Evolutionary conservation across 345 rosid genomes (phyloP), one percentile per base, ranked within the genome.

Genomic region (Acer saccharum): DNA sequence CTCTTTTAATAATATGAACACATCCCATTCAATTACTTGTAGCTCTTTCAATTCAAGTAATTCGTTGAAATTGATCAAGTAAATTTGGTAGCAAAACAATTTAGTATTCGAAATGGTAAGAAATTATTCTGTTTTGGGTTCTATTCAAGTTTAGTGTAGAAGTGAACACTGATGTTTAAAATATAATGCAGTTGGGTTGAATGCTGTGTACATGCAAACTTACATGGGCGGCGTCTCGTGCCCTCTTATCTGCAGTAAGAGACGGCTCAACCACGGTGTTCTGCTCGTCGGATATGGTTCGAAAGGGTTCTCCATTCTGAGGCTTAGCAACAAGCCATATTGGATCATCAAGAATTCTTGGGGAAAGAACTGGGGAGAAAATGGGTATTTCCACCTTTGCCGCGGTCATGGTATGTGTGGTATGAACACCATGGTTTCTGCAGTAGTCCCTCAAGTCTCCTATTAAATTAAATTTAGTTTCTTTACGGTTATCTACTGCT

Each of bases 321-420:
- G 97, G 77, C 79, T 91, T 2, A 77, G 97, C 29, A 81, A 88
- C 63, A 81, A 87, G 77, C 99, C 98, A 0, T 91, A 88, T 65
- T 95, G 98, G 97, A 86, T 92, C 79, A 87, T 95, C 39, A 95
- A 90, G 89, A 95, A 95, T 78, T 95, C 99, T 0, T 95, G 97
- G 97, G 98, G 98, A 3, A 83, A 86, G 82, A 81, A 55, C 0
- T 93, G 99, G 96, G 98, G 99, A 64, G 94, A 95, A 17, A 12
- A 86, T 39, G 98, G 98, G 5, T 93, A 95, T 65, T 91, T 91
- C 83, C 91, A 87, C 48, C 82, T 95, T 18, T 95, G 98, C 81
- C 85, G 93, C 21, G 95, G 98, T 2, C 90, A 82, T 12, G 84
- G 87, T 10, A 87, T 90, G 84, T 93, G 99, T 74, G 98, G 98